phyloP scores from a whole-genome alignment of 345 rosid genomes.

The Eucalyptus caleyi region DNA sequence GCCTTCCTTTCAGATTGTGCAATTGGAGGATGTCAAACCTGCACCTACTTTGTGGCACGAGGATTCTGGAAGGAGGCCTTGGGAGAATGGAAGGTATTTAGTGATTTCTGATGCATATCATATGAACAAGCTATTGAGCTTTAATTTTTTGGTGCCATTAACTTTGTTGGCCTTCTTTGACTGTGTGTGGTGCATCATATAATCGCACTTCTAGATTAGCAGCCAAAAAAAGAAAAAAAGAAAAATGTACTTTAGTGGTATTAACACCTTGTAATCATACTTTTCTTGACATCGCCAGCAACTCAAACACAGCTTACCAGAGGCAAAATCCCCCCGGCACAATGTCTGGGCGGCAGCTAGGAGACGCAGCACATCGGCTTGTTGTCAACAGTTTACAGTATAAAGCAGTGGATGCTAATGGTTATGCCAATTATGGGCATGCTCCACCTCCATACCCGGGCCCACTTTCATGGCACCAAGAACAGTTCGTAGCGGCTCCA shows the following conservation, averaged over 20 bases:
- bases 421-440: conserved; percentile 11
- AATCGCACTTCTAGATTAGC: background rate
- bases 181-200: background rate
- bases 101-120: background rate
- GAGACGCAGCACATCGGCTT: conserved; percentile 64
- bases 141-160: background rate
- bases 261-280: background rate
- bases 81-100: conserved; percentile 25
- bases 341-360: conserved; percentile 51
- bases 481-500: background rate
- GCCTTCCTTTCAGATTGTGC: conserved; percentile 34
- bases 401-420: conserved; percentile 8
- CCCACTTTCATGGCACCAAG: background rate
- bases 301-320: background rate
- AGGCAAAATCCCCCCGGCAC: conserved; percentile 58
- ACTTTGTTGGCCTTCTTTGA: background rate
- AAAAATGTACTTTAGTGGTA: background rate
- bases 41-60: conserved; percentile 77
- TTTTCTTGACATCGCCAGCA: background rate
- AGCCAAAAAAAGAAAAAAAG: background rate
- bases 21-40: conserved; percentile 44
- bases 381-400: conserved; percentile 48
- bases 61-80: conserved; percentile 45
- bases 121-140: background rate
- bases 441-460: conserved; percentile 8